These are phyloP conservation scores for Colletotrichum endophyticum DNA, from an alignment of 2,329 filamentous ascomycete species.

Conservation along the genomic window DNA sequence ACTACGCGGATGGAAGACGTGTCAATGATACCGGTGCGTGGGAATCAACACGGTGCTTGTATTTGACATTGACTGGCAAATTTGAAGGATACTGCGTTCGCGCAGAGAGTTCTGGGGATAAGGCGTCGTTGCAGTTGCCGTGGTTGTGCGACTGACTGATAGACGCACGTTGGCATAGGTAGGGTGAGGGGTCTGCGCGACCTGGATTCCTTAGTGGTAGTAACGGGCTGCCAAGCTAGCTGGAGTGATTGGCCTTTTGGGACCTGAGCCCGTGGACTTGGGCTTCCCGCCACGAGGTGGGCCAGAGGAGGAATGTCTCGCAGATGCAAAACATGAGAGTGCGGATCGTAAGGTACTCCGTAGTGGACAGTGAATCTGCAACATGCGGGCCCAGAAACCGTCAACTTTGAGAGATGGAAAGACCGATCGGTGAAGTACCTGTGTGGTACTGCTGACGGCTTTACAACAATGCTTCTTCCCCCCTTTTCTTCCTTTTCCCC, in stretches of 20 bases:
- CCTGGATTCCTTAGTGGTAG: background rate
- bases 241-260: background rate
- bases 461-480: background rate
- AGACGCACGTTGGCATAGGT: background rate
- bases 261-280: background rate
- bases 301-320: background rate
- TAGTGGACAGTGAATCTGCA: conserved; percentile 2
- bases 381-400: background rate
- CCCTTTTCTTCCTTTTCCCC: background rate
- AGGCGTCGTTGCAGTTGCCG: background rate
- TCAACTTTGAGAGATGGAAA: background rate
- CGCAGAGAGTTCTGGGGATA: background rate
- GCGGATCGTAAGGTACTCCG: background rate
- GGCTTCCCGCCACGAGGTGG: background rate
- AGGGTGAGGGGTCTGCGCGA: background rate
- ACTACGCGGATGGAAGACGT: background rate
- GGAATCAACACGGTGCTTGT: background rate
- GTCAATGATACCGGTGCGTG: background rate
- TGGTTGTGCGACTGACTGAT: background rate
- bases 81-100: background rate
- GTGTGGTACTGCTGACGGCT: background rate
- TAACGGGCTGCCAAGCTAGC: background rate
- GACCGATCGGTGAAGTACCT: background rate
- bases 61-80: background rate
- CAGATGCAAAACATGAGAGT: conserved; percentile 1